These are phyloP conservation scores for Penicillium maclennaniae DNA, from an alignment of 495 filamentous ascomycete genomes.

Conservation along the genomic window DNA sequence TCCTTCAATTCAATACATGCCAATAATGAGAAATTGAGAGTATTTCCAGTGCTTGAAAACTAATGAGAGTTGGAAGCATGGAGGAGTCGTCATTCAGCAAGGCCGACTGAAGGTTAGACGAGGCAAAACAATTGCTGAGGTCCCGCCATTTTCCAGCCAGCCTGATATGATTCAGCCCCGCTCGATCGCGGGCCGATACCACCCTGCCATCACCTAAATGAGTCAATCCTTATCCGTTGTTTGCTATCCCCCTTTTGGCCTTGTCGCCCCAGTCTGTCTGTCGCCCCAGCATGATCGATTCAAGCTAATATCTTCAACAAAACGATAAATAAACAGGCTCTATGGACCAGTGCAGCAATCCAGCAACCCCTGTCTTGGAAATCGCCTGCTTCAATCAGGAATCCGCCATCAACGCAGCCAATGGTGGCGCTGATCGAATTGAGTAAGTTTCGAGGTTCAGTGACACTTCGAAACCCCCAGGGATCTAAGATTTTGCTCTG, in stretches of 20 bases:
- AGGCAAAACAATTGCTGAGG: too few species aligned
- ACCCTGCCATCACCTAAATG: too few species aligned
- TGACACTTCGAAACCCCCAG: not conserved
- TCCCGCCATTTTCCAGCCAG: too few species aligned
- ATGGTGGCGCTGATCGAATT: slow-evolving; percentile 44
- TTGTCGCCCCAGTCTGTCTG: too few species aligned
- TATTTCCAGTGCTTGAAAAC: not conserved
- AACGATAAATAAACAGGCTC: not conserved
- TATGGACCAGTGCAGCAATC: not conserved
- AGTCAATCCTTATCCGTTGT: too few species aligned
- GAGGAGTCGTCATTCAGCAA: too few species aligned
- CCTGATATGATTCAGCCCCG: too few species aligned
- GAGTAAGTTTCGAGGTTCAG: slow-evolving; percentile 31
- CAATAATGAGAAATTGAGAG: not conserved
- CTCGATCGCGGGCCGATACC: too few species aligned
- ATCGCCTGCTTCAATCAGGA: slow-evolving; percentile 47
- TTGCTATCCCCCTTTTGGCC: too few species aligned
- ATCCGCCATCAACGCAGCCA: slow-evolving; percentile 39
- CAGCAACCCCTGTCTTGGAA: slow-evolving; percentile 30
- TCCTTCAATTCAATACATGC: not conserved
- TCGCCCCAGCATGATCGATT: too few species aligned
- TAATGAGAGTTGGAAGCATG: not conserved
- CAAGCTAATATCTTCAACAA: not conserved
- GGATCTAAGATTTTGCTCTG: not conserved
- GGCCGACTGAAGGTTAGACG: too few species aligned